These are phyloP conservation scores for Globisporangium irregulare DNA, from an alignment of 352 stramenopile genomes.

Conservation along the genomic window DNA sequence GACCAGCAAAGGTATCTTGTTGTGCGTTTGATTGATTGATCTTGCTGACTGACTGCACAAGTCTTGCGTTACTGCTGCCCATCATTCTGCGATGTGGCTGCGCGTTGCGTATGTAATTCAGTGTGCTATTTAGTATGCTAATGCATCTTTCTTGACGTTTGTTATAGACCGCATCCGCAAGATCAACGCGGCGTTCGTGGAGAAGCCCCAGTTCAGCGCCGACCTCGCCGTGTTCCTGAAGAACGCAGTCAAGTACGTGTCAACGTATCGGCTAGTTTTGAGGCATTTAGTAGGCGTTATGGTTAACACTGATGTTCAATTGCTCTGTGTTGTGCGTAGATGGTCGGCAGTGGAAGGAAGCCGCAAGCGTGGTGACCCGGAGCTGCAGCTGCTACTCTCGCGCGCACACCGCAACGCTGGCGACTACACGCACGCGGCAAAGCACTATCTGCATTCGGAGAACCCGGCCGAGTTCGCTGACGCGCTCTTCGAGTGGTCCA, in stretches of 20 bases:
- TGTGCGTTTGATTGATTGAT: background rate
- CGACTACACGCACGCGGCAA: constrained; percentile 63
- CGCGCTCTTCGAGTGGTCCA: constrained; percentile 74
- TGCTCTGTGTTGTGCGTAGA: constrained; percentile 16
- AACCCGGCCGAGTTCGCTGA: constrained; percentile 65
- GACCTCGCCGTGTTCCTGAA: constrained; percentile 72
- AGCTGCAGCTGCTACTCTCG: constrained; percentile 69
- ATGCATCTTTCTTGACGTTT: background rate
- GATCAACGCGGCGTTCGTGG: constrained; percentile 58
- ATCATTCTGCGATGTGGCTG: constrained; percentile 5
- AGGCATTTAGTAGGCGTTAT: background rate
- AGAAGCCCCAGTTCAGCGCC: constrained; percentile 64
- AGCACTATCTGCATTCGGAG: constrained; percentile 81
- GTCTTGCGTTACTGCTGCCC: background rate
- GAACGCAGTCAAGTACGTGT: constrained; percentile 71
- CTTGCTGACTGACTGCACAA: background rate
- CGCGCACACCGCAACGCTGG: constrained; percentile 47
- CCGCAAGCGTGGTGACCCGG: constrained; percentile 71
- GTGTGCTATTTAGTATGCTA: background rate
- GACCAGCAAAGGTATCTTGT: constrained; percentile 41
- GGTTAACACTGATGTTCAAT: background rate
- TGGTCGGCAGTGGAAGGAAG: constrained; percentile 69
- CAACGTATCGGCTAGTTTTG: background rate
- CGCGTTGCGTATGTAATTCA: background rate
- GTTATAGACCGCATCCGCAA: constrained; percentile 44